These are phyloP conservation scores for Dactylella cylindrospora DNA, from an alignment of 2,329 filamentous ascomycete species.

Conservation along the genomic window DNA sequence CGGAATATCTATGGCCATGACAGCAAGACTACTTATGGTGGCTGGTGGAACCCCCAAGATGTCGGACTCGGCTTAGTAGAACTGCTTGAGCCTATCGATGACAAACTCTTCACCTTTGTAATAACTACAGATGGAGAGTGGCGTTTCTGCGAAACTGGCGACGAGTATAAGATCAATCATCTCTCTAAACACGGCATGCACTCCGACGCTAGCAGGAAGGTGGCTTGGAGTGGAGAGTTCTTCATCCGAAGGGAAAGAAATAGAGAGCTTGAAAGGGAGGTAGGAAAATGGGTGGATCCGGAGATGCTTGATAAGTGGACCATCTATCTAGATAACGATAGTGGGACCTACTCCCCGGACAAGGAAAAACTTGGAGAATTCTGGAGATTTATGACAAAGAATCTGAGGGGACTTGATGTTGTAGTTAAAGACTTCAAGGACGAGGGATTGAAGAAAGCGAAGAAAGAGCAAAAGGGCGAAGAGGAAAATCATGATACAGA, in stretches of 20 bases:
- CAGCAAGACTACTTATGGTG: slow-evolving; percentile 26
- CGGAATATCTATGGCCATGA: slow-evolving; percentile 41
- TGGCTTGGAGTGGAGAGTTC: slow-evolving; percentile 37
- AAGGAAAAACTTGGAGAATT: slow-evolving; percentile 23
- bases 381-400: slow-evolving; percentile 36
- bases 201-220: slow-evolving; percentile 18
- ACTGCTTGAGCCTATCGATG: slow-evolving; percentile 29
- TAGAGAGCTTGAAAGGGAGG: slow-evolving; percentile 1
- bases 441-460: slow-evolving; percentile 20
- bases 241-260: slow-evolving; percentile 20
- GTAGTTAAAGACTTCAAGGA: slow-evolving; percentile 35
- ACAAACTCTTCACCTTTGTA: slow-evolving; percentile 41
- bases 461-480: slow-evolving; percentile 33
- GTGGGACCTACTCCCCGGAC: slow-evolving; percentile 31
- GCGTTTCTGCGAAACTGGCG: slow-evolving; percentile 40
- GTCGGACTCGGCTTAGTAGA: slow-evolving; percentile 30
- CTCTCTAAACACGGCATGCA: slow-evolving; percentile 42
- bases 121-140: slow-evolving; percentile 35
- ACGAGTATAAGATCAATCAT: slow-evolving; percentile 43
- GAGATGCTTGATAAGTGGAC: slow-evolving; percentile 34
- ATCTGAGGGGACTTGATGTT: slow-evolving; percentile 34
- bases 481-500: background rate
- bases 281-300: background rate
- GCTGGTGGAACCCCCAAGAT: slow-evolving; percentile 18
- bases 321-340: slow-evolving; percentile 42